phyloP scores from a whole-genome alignment of 164 flowering plant genomes.

The Protea cynaroides region DNA sequence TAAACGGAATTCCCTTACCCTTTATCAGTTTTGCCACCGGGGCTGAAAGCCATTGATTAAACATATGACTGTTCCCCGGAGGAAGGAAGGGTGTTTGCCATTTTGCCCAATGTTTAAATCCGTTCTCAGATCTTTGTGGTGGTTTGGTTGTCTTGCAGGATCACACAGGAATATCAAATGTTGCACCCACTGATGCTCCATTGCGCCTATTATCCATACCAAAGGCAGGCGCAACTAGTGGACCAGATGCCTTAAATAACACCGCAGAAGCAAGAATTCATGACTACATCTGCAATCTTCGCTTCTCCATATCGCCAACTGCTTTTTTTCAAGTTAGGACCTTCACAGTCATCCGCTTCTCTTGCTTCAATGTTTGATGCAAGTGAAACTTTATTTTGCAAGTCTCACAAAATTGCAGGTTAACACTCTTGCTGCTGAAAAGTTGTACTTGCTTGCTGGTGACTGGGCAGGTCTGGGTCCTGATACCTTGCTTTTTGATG shows the following conservation, averaged over 20 bases:
- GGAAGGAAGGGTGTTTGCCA: too few species aligned
- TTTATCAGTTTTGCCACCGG: too few species aligned
- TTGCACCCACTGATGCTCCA: slow-evolving; percentile 87
- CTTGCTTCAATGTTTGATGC: not conserved
- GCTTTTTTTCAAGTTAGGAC: slow-evolving; percentile 85
- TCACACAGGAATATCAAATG: slow-evolving; percentile 93
- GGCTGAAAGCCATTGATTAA: too few species aligned
- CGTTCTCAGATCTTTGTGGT: not conserved
- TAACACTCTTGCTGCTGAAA: slow-evolving; percentile 41
- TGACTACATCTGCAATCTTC: slow-evolving; percentile 70
- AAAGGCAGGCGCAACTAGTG: slow-evolving; percentile 21
- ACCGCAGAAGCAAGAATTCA: slow-evolving; percentile 60
- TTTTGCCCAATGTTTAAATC: not conserved
- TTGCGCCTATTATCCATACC: slow-evolving; percentile 47
- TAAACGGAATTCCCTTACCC: too few species aligned
- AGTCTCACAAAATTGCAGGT: slow-evolving; percentile 29
- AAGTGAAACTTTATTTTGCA: not conserved
- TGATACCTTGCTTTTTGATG: slow-evolving; percentile 88
- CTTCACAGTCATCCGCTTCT: not conserved
- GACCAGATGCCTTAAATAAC: slow-evolving; percentile 13
- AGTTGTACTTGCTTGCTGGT: slow-evolving; percentile 75
- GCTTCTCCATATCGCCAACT: slow-evolving; percentile 83
- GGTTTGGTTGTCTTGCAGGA: slow-evolving; percentile 49
- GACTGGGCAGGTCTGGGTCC: slow-evolving; percentile 94
- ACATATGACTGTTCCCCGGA: too few species aligned